These are phyloP conservation scores for Trichophaea hybrida DNA, from an alignment of 2,329 filamentous ascomycete genomes.

Conservation along the genomic window DNA sequence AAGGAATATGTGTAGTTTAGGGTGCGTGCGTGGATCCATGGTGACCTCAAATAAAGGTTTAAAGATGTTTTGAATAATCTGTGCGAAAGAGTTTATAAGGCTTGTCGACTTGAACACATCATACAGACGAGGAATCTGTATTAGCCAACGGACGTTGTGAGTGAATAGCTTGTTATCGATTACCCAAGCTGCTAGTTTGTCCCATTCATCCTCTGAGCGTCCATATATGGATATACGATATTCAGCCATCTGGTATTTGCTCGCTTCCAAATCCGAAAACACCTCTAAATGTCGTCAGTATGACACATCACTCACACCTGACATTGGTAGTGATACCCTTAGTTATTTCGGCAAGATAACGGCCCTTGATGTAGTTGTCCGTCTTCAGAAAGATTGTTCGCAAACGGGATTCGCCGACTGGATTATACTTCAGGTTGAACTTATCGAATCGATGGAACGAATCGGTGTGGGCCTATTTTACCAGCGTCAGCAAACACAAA, in stretches of 20 bases:
- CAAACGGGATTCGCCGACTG: slow-evolving; percentile 83
- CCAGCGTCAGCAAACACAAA: not conserved
- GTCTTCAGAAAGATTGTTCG: slow-evolving; percentile 98
- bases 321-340: slow-evolving; percentile 36
- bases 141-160: slow-evolving; percentile 91
- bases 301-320: not conserved
- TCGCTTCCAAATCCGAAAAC: slow-evolving; percentile 89
- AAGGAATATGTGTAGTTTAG: slow-evolving; percentile 86
- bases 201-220: slow-evolving; percentile 84
- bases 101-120: slow-evolving; percentile 87
- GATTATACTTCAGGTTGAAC: slow-evolving; percentile 98
- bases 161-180: slow-evolving; percentile 97
- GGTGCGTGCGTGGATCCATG: slow-evolving; percentile 68
- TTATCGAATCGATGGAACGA: slow-evolving; percentile 99
- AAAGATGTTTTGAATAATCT: slow-evolving; percentile 83
- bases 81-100: slow-evolving; percentile 77
- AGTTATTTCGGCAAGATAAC: slow-evolving; percentile 92
- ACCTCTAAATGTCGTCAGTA: slow-evolving; percentile 46
- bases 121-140: slow-evolving; percentile 86
- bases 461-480: slow-evolving; percentile 69
- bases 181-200: slow-evolving; percentile 93
- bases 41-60: slow-evolving; percentile 91
- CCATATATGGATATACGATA: slow-evolving; percentile 98
- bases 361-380: slow-evolving; percentile 91
- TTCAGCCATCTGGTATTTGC: slow-evolving; percentile 99